Percentiles rank a stretch among this genome's conserved stretches.
Conservation (phyloP, 805 yeast species). For the Kuraishia floccosa region DNA sequence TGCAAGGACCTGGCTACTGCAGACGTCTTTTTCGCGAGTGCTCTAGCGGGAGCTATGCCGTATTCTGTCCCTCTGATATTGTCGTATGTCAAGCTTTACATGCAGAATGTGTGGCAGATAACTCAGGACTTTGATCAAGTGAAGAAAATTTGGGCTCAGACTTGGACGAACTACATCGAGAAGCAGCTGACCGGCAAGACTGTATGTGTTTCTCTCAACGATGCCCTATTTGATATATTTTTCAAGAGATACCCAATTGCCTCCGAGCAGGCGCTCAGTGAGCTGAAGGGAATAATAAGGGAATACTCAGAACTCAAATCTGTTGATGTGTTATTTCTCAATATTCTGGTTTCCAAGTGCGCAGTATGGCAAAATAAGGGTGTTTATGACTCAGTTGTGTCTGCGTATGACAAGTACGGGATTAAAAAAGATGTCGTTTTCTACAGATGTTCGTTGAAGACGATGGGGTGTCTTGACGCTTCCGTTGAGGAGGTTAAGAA, state of each 20-base stretch:
- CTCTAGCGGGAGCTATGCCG: slow-evolving; percentile 59
- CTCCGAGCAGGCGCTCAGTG: slow-evolving; percentile 41
- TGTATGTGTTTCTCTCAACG: slow-evolving; percentile 62
- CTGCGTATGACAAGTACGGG: slow-evolving; percentile 44
- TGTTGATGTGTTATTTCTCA: slow-evolving; percentile 74
- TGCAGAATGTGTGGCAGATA: slow-evolving; percentile 47
- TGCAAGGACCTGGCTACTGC: slow-evolving; percentile 66
- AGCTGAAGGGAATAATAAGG: slow-evolving; percentile 44
- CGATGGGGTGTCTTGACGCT: slow-evolving; percentile 53
- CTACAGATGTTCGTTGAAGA: slow-evolving; percentile 61
- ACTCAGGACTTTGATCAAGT: slow-evolving; percentile 48
- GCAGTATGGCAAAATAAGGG: slow-evolving; percentile 56
- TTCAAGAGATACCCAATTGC: slow-evolving; percentile 44
- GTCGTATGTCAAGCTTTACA: slow-evolving; percentile 55
- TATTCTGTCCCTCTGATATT: slow-evolving; percentile 63
- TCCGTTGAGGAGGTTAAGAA: slow-evolving; percentile 39
- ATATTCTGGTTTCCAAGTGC: slow-evolving; percentile 58
- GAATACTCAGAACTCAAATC: slow-evolving; percentile 44
- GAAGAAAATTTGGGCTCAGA: slow-evolving; percentile 49
- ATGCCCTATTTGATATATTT: slow-evolving; percentile 55
- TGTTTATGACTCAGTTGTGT: slow-evolving; percentile 53
- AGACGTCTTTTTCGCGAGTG: slow-evolving; percentile 63
- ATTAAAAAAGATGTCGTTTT: slow-evolving; percentile 58
- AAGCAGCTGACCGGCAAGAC: slow-evolving; percentile 47
- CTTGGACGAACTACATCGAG: slow-evolving; percentile 44